phyloP scores from a whole-genome alignment of 169 alveolate species.

The Babesia caballi region DNA sequence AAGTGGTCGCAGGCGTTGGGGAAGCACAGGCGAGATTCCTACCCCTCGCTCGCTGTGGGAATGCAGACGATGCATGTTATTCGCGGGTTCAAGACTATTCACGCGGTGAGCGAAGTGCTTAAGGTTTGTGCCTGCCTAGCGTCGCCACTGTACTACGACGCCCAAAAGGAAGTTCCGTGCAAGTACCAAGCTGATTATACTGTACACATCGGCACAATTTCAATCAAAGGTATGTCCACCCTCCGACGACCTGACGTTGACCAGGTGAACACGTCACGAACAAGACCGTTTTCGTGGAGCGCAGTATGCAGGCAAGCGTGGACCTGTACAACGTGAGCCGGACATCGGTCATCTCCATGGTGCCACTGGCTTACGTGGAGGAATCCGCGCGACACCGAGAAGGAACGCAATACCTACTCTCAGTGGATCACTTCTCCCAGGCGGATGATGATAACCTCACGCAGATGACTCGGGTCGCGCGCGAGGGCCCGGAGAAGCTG shows the following conservation, averaged over 20 bases:
- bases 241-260: too few species aligned
- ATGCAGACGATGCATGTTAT: conserved; percentile 7
- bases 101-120: not conserved
- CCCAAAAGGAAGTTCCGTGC: too few species aligned
- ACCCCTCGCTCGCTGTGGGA: not conserved
- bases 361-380: not conserved
- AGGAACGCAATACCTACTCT: not conserved
- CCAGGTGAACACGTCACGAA: too few species aligned
- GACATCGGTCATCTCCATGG: not conserved
- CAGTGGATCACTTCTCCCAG: not conserved
- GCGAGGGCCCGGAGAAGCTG: too few species aligned
- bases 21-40: not conserved
- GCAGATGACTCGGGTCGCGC: too few species aligned
- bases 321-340: too few species aligned
- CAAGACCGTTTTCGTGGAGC: too few species aligned
- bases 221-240: not conserved
- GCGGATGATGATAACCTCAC: not conserved
- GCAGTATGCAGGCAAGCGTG: too few species aligned
- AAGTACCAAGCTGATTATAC: not conserved
- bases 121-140: conserved; percentile 39
- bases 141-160: not conserved
- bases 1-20: not conserved
- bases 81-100: conserved; percentile 35
- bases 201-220: not conserved
- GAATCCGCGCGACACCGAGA: not conserved